Percentiles rank a stretch among this genome's conserved stretches.
Conservation (phyloP, 2,329 filamentous ascomycete species). For the Fusarium chaquense region DNA sequence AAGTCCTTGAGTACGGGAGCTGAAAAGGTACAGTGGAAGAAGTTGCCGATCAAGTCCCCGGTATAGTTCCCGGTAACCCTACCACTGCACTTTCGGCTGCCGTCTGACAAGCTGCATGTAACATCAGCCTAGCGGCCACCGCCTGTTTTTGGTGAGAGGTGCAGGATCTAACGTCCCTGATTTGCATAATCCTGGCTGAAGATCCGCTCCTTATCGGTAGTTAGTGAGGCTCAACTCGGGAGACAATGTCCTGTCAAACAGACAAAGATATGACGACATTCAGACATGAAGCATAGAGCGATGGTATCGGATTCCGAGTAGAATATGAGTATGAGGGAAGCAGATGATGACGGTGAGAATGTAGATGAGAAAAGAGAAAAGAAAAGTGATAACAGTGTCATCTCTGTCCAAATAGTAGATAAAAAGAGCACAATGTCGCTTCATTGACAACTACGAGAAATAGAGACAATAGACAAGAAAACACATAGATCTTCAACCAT, state of each 20-base stretch:
- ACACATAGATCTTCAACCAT: slow-evolving; percentile 29
- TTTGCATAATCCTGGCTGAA: background rate
- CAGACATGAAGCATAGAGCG: background rate
- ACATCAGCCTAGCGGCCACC: background rate
- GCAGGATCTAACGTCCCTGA: background rate
- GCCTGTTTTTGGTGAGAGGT: background rate
- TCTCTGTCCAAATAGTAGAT: background rate
- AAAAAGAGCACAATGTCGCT: slow-evolving; percentile 14
- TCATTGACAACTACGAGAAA: too few relatives aligned
- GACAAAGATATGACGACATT: background rate
- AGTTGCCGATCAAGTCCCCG: slow-evolving; percentile 17
- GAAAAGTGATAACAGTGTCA: background rate
- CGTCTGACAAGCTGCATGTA: slow-evolving; percentile 19
- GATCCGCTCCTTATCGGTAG: slow-evolving; percentile 1
- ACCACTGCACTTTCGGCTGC: slow-evolving; percentile 7
- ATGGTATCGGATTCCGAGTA: slow-evolving; percentile 22
- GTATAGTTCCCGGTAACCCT: slow-evolving; percentile 14
- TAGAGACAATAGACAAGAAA: slow-evolving; percentile 9
- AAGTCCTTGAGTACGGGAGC: slow-evolving; percentile 8
- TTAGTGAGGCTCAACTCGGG: slow-evolving; percentile 21
- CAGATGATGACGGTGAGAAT: background rate
- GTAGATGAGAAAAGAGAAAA: background rate
- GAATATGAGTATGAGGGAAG: background rate
- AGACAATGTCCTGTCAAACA: background rate
- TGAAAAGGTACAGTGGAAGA: background rate